Conservation (phyloP, 352 stramenopile genomes). For the Pythium guiyangense region DNA sequence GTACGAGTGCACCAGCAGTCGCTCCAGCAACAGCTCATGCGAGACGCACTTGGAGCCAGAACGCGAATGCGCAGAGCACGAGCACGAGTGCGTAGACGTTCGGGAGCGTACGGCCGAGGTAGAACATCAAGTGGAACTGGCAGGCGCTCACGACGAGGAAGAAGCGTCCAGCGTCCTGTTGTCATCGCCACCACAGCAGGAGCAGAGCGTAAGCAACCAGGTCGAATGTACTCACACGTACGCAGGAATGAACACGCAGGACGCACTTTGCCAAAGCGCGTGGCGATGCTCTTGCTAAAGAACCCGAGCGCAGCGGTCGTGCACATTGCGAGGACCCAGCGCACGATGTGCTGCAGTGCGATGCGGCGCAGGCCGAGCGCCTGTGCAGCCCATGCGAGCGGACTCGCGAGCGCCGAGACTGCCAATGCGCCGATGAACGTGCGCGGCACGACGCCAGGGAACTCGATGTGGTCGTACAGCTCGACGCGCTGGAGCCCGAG, state of each 20-base stretch:
- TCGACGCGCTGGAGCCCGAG: slow-evolving; percentile 41
- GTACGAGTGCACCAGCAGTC: slow-evolving; percentile 1
- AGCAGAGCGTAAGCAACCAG: background rate
- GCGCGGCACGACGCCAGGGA: slow-evolving; percentile 97
- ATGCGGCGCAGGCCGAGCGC: slow-evolving; percentile 33
- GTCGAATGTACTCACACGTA: background rate
- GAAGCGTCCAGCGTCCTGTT: slow-evolving; percentile 49
- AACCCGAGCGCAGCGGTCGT: slow-evolving; percentile 48
- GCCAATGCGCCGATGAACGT: slow-evolving; percentile 94
- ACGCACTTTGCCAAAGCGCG: slow-evolving; percentile 48
- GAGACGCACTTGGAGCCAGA: slow-evolving; percentile 45
- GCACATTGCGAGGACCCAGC: slow-evolving; percentile 55
- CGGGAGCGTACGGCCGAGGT: slow-evolving; percentile 94
- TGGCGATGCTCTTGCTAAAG: slow-evolving; percentile 57
- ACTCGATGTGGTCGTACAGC: slow-evolving; percentile 96
- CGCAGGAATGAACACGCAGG: background rate
- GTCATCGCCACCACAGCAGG: no score
- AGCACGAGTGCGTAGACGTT: slow-evolving; percentile 95
- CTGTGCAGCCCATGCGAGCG: slow-evolving; percentile 29
- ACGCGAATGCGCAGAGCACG: slow-evolving; percentile 57
- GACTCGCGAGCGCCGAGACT: slow-evolving; percentile 42
- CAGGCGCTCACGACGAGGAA: slow-evolving; percentile 86
- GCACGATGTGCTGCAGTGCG: slow-evolving; percentile 54
- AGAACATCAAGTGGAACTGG: slow-evolving; percentile 99
- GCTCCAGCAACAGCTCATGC: background rate